These are phyloP conservation scores for Aspergillus cavernicola DNA, from an alignment of 495 filamentous ascomycete species.

Conservation along the genomic window DNA sequence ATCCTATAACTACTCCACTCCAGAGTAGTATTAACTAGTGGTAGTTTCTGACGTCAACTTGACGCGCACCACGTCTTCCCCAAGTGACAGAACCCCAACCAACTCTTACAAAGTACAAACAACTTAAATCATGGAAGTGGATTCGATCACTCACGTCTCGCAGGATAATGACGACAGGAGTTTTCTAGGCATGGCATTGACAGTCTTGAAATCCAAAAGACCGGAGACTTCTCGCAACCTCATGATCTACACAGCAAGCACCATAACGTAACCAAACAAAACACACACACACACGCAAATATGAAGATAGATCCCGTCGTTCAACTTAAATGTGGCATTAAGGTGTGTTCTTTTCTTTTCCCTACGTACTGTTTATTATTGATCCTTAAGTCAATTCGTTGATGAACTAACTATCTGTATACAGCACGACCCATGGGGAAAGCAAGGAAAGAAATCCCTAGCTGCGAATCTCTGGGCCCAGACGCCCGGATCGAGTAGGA, in stretches of 20 bases:
- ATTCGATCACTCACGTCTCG: too few relatives aligned
- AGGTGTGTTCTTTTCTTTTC: constrained; percentile 21
- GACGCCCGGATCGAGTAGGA: constrained; percentile 33
- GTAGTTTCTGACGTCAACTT: constrained; percentile 19
- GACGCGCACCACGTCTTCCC: constrained; percentile 3
- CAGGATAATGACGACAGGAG: neutral
- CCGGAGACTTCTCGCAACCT: too few relatives aligned
- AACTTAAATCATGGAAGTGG: neutral
- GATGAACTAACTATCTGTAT: too few relatives aligned
- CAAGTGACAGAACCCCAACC: neutral
- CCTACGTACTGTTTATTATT: too few relatives aligned
- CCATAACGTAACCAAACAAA: neutral
- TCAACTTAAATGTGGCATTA: constrained; percentile 41
- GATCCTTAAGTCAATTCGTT: too few relatives aligned
- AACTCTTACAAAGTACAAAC: too few relatives aligned
- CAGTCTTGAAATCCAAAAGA: too few relatives aligned
- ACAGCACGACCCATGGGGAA: constrained; percentile 49
- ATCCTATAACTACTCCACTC: too few relatives aligned
- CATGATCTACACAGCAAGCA: too few relatives aligned
- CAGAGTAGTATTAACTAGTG: too few relatives aligned
- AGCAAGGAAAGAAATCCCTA: constrained; percentile 41
- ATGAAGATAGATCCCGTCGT: constrained; percentile 36
- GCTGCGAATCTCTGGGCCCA: constrained; percentile 41
- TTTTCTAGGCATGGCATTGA: neutral
- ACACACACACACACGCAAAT: neutral